phyloP scores from a whole-genome alignment of 768 basidiomycete species.

The Termitomyces titanicus region DNA sequence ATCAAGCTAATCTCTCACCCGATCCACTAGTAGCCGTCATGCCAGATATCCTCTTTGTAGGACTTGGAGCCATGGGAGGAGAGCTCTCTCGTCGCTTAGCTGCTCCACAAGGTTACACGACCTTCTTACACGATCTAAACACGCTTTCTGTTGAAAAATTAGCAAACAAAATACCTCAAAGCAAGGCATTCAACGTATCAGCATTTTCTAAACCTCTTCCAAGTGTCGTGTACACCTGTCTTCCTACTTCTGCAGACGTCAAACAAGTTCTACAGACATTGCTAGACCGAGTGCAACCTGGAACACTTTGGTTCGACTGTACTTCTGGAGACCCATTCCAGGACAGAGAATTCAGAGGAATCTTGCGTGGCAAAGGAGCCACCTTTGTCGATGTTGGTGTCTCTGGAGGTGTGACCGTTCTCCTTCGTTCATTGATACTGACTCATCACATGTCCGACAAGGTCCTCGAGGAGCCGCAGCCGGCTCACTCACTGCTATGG shows the following conservation, averaged over 20 bases:
- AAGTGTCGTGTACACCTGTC: slow-evolving; percentile 6
- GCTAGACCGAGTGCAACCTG: background rate
- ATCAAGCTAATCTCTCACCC: background rate
- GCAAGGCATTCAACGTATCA: background rate
- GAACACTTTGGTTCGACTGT: slow-evolving; percentile 8
- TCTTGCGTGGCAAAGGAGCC: background rate
- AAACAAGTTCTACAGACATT: background rate
- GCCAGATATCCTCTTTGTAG: slow-evolving; percentile 8
- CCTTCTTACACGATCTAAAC: slow-evolving; percentile 7
- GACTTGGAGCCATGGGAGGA: slow-evolving; percentile 9
- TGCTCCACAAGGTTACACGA: slow-evolving; percentile 1
- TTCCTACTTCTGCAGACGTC: slow-evolving; percentile 9
- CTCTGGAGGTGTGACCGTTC: slow-evolving; percentile 2
- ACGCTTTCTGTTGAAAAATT: background rate
- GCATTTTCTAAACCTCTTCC: slow-evolving; percentile 3
- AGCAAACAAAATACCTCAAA: background rate
- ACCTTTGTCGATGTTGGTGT: slow-evolving; percentile 6
- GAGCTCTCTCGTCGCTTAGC: slow-evolving; percentile 5
- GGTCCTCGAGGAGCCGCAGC: slow-evolving; percentile 9
- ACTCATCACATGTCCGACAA: background rate
- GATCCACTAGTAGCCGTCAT: background rate
- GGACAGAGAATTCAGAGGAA: background rate
- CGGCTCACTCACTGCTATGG: slow-evolving; percentile 8
- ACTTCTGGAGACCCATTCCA: slow-evolving; percentile 8
- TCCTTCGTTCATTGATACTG: background rate